Percentiles rank a stretch among this genome's conserved stretches.
These are phyloP conservation scores for Calamus simplicifolius DNA, from an alignment of 176 grass and related monocot species.

Conservation along the genomic window DNA sequence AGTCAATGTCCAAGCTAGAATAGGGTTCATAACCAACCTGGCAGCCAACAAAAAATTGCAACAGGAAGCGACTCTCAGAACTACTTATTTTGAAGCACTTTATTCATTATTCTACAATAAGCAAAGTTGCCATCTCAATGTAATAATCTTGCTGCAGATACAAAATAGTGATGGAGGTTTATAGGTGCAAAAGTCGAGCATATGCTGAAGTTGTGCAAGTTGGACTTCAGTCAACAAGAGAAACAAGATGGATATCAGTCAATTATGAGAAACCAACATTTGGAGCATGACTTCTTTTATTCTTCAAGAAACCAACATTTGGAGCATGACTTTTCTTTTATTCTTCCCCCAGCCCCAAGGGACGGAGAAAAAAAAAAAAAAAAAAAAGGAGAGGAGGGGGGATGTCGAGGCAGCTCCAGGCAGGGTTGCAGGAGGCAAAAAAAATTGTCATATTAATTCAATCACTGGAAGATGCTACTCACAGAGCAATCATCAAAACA, in stretches of 20 bases:
- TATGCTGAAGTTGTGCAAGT: no score
- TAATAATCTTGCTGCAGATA: no score
- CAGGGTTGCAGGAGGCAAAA: neutral
- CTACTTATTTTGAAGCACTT: neutral
- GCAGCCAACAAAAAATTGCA: neutral
- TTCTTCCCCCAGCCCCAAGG: no score
- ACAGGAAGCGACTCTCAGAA: slow-evolving; percentile 7
- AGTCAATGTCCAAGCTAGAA: slow-evolving; percentile 94
- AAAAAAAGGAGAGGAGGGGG: neutral
- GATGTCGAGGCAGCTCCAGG: neutral
- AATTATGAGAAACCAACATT: no score
- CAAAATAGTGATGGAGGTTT: no score
- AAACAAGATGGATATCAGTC: no score
- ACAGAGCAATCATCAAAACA: slow-evolving; percentile 90
- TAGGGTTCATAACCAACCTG: slow-evolving; percentile 89
- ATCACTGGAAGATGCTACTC: slow-evolving; percentile 36
- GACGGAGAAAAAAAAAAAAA: neutral
- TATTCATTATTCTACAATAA: neutral
- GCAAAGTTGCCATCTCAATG: neutral
- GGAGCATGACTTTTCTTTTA: no score
- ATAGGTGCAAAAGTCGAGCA: no score
- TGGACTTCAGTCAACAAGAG: no score
- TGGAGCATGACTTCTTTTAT: no score
- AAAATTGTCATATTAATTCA: neutral
- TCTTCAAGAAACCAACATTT: no score